A percentile compares a stretch with the other conserved stretches of the same genome.
These are phyloP conservation scores for Eucalyptus leucophloia DNA, from an alignment of 345 rosid species.

Conservation along the genomic window DNA sequence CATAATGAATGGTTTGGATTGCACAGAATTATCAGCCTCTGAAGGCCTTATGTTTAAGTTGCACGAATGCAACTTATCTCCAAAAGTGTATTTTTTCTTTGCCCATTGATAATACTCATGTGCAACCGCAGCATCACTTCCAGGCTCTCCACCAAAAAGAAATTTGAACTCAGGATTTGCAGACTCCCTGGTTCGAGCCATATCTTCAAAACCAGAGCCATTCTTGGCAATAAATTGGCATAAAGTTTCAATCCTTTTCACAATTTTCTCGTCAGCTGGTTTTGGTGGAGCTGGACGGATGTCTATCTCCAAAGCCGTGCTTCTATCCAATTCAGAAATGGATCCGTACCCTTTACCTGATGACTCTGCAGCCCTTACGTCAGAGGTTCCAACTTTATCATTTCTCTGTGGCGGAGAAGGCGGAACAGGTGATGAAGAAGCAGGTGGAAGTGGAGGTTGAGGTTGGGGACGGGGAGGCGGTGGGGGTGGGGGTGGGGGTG, in stretches of 20 bases:
- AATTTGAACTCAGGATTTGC: constrained; percentile 20
- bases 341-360: constrained; percentile 1
- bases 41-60: not conserved
- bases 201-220: constrained; percentile 24
- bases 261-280: constrained; percentile 13
- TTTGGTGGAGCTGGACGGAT: constrained; percentile 19
- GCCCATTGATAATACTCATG: constrained; percentile 24
- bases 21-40: not conserved
- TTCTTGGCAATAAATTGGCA: constrained; percentile 22
- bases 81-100: constrained; percentile 11
- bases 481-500: constrained; percentile 9
- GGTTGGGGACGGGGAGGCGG: constrained; percentile 6
- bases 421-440: constrained; percentile 8
- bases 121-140: constrained; percentile 23
- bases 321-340: not conserved
- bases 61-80: not conserved
- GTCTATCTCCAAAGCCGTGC: not conserved
- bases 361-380: not conserved
- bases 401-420: constrained; percentile 7
- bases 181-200: constrained; percentile 6
- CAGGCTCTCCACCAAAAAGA: constrained; percentile 26
- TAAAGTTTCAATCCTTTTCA: constrained; percentile 20
- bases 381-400: not conserved
- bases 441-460: constrained; percentile 6
- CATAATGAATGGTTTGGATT: not conserved